phyloP scores from a whole-genome alignment of 2,329 filamentous ascomycete genomes.

The Dactylellina sp. region DNA sequence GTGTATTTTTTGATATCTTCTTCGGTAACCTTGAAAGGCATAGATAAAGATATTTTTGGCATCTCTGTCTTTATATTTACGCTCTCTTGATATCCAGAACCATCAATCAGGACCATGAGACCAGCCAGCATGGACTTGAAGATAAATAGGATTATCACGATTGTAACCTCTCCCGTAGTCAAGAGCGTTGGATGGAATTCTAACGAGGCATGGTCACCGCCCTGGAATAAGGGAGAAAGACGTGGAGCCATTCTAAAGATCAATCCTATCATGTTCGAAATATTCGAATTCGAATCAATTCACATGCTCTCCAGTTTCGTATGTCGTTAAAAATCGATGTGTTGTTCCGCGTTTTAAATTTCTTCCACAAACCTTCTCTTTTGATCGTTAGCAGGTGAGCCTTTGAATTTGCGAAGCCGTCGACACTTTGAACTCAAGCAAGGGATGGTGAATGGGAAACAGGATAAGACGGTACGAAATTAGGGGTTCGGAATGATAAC shows the following conservation, averaged over 20 bases:
- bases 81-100: constrained; percentile 16
- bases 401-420: not conserved
- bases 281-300: not conserved
- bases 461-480: no score
- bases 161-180: constrained; percentile 25
- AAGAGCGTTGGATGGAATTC: constrained; percentile 36
- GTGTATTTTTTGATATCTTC: constrained; percentile 26
- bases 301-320: no score
- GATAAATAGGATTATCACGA: constrained; percentile 39
- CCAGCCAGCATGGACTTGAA: constrained; percentile 34
- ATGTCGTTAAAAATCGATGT: no score
- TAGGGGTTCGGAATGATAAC: no score
- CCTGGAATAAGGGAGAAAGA: constrained; percentile 19
- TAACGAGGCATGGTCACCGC: constrained; percentile 26
- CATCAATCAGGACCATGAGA: constrained; percentile 32
- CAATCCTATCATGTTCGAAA: not conserved
- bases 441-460: no score
- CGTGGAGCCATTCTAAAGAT: constrained; percentile 21
- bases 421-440: no score
- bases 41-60: constrained; percentile 48
- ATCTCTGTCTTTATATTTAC: constrained; percentile 24
- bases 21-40: constrained; percentile 45
- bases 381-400: not conserved
- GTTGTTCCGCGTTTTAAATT: constrained; percentile 43
- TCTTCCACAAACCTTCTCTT: constrained; percentile 31